These are phyloP conservation scores for Aspergillus sp. DNA, from an alignment of 2,329 filamentous ascomycete genomes.

Conservation along the genomic window DNA sequence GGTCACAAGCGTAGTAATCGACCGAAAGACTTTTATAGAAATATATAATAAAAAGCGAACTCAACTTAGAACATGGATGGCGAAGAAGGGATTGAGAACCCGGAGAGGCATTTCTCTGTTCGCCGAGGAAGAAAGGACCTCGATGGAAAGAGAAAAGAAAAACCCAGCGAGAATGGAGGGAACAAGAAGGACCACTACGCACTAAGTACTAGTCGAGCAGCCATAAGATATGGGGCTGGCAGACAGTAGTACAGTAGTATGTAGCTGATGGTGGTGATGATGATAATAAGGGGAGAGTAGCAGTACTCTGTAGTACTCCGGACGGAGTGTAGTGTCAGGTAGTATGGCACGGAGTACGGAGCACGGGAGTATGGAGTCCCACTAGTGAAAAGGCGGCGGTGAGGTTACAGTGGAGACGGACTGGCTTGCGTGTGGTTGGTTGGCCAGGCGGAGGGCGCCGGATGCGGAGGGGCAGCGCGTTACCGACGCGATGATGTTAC, in stretches of 20 bases:
- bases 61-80: too few relatives aligned
- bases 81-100: too few relatives aligned
- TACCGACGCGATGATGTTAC: too few relatives aligned
- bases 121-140: neutral
- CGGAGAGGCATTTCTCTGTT: neutral
- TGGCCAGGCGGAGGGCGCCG: neutral
- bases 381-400: neutral
- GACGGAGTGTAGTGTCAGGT: neutral
- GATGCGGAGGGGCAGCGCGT: neutral
- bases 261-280: neutral
- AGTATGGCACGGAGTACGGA: neutral
- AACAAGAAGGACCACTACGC: too few relatives aligned
- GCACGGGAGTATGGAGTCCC: neutral
- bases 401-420: neutral
- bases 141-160: too few relatives aligned
- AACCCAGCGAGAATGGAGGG: too few relatives aligned
- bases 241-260: neutral
- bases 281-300: neutral
- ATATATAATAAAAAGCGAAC: too few relatives aligned
- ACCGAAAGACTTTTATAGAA: too few relatives aligned
- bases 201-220: neutral
- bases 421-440: neutral
- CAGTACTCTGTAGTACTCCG: neutral
- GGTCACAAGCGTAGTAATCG: too few relatives aligned
- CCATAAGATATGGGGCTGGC: neutral